Conservation (phyloP, 2,329 filamentous ascomycete genomes). For the Aspergillus piperis region DNA sequence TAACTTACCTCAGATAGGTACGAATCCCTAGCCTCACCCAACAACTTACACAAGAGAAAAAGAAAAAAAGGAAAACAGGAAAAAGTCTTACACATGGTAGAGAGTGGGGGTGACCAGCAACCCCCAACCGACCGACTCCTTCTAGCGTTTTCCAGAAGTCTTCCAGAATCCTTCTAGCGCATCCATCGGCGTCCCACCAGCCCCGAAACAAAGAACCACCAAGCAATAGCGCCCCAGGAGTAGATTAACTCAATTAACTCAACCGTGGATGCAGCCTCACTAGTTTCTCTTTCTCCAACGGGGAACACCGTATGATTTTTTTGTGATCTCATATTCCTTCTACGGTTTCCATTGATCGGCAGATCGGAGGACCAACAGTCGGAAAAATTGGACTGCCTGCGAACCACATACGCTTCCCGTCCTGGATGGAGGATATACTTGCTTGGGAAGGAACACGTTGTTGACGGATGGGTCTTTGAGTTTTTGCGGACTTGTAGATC, state of each 20-base stretch:
- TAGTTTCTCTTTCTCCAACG: background rate
- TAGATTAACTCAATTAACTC: conserved; percentile 21
- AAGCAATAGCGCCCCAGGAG: background rate
- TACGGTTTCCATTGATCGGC: background rate
- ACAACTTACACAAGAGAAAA: background rate
- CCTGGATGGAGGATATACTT: background rate
- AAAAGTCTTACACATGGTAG: too few relatives aligned
- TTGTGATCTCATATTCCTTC: background rate
- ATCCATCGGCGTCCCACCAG: background rate
- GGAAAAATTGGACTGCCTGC: background rate
- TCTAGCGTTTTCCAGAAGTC: conserved; percentile 33
- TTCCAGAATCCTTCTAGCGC: conserved; percentile 38
- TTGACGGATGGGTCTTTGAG: conserved; percentile 7
- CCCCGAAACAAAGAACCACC: background rate
- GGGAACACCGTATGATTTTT: background rate
- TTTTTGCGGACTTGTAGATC: background rate
- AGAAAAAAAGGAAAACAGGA: background rate
- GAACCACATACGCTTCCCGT: background rate
- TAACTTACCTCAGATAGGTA: background rate
- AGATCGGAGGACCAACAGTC: background rate
- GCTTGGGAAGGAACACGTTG: conserved; percentile 6
- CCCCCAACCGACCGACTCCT: conserved; percentile 3
- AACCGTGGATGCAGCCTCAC: conserved; percentile 19
- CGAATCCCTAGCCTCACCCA: background rate
- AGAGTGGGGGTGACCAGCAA: background rate